phyloP scores from a whole-genome alignment of 202 grass and related monocot genomes.

The Digitaria exilis region DNA sequence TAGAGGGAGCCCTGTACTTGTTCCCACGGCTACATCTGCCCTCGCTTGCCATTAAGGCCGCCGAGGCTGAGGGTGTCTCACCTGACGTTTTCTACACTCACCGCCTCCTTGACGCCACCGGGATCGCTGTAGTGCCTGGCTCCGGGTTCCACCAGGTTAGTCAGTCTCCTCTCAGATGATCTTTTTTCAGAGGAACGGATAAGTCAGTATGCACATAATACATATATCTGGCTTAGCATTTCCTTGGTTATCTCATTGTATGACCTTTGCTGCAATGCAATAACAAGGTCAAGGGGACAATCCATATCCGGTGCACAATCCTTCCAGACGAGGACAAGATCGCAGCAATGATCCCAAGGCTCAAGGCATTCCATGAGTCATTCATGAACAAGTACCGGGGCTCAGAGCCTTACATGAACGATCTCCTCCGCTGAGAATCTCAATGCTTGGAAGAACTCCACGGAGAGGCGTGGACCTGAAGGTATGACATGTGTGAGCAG shows the following conservation, averaged over 20 bases:
- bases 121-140: conserved; percentile 65
- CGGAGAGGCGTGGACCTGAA: not conserved
- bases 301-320: conserved; percentile 64
- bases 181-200: not conserved
- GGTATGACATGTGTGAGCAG: not conserved
- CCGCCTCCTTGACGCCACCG: conserved; percentile 57
- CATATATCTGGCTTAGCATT: no score
- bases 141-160: conserved; percentile 71
- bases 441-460: not conserved
- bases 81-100: conserved; percentile 60
- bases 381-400: conserved; percentile 72
- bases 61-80: conserved; percentile 18
- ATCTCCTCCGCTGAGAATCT: conserved; percentile 1
- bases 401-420: not conserved
- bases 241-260: not conserved
- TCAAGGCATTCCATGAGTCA: conserved; percentile 62
- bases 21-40: conserved; percentile 67
- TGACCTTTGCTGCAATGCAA: not conserved
- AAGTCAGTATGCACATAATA: no score
- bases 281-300: conserved; percentile 41
- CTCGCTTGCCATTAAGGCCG: conserved; percentile 46
- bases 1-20: conserved; percentile 66
- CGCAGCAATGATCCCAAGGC: conserved; percentile 37
- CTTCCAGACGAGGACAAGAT: conserved; percentile 63
- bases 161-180: not conserved